Base-by-base conservation (phyloP, 2,329 filamentous ascomycete species). In the Pseudogymnoascus verrucosus region DNA sequence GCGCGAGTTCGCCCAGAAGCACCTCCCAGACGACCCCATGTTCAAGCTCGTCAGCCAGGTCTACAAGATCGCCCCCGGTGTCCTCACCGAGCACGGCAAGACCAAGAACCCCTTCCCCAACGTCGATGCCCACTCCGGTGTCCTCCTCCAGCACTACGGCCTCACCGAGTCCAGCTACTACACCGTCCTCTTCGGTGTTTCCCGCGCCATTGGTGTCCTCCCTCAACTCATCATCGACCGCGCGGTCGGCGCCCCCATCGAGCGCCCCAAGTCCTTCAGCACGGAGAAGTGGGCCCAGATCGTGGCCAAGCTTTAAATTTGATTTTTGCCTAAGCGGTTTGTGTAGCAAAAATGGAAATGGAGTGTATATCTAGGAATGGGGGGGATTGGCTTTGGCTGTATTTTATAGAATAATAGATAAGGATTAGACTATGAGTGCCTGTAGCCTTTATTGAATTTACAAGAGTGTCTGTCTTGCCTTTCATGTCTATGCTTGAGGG, bases 21-120 rank as follows among this genome's bases (percentile, higher is more conserved):
- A 97, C 78, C 88, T 97, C 77, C 91, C 93, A 76, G 85, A 96
- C 75, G 95, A 98, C 85, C 93, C 93, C 74, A 96, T 99, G 93
- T 99, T 97, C 91, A 92, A 99, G 87, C 90, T 99, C 72, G 95
- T 99, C 82, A 96, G 90, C 86, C 95, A 99, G 84, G 95, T 99
- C 73, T 99, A 98, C 90, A 99, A 99, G 91, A 98, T 99, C 74
- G 95, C 95, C 69, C 95, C 95, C 69, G 90, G 89, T 75, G 95
- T 99, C 74, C 85, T 99, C 78, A 99, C 95, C 70, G 92, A 99
- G 88, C 95, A 99, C 84, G 95, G 95, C 83, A 99, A 99, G 91
- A 98, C 93, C 85, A 98, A 98, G 90, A 97, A 98, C 90, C 93
- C 93, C 71, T 98, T 85, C 86, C 95, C 95, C 80, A 98, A 98